Conservation (phyloP, 306 rosid species). For the Gynostemma pentaphyllum region DNA sequence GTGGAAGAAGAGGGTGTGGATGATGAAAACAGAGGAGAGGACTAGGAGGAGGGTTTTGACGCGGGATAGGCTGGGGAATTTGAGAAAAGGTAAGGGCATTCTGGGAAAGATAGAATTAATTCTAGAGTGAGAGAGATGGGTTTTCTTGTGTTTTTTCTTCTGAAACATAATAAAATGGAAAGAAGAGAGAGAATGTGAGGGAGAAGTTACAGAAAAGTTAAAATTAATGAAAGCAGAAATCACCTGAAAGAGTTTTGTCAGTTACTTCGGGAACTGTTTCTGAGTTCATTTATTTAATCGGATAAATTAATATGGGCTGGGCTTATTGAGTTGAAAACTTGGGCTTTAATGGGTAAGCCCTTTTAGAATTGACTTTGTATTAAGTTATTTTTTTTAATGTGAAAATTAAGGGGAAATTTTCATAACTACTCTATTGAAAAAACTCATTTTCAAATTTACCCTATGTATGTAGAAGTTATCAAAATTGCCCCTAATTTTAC, state of each 20-base stretch:
- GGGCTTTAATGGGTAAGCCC: too few relatives aligned
- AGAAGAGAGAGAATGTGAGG: neutral
- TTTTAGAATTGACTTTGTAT: too few relatives aligned
- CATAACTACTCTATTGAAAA: too few relatives aligned
- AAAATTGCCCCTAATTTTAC: too few relatives aligned
- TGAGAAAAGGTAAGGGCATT: neutral
- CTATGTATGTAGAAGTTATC: too few relatives aligned
- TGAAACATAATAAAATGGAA: conserved; percentile 12
- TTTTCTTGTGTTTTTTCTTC: conserved; percentile 21
- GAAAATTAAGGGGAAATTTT: too few relatives aligned
- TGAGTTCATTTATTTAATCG: neutral
- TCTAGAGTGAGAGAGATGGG: neutral
- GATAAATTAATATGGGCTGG: neutral
- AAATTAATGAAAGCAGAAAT: neutral
- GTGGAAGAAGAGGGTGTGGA: conserved; percentile 23
- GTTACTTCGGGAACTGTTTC: neutral
- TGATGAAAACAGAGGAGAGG: conserved; percentile 35
- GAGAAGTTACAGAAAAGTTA: neutral
- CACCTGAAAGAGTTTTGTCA: neutral
- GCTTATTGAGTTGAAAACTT: neutral
- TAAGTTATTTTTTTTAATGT: too few relatives aligned
- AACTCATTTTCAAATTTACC: too few relatives aligned
- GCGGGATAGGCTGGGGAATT: conserved; percentile 6
- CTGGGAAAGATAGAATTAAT: neutral
- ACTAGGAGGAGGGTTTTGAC: conserved; percentile 31